These are phyloP conservation scores for Soucietia sequanensis DNA, from an alignment of 805 yeast species.

Conservation along the genomic window DNA sequence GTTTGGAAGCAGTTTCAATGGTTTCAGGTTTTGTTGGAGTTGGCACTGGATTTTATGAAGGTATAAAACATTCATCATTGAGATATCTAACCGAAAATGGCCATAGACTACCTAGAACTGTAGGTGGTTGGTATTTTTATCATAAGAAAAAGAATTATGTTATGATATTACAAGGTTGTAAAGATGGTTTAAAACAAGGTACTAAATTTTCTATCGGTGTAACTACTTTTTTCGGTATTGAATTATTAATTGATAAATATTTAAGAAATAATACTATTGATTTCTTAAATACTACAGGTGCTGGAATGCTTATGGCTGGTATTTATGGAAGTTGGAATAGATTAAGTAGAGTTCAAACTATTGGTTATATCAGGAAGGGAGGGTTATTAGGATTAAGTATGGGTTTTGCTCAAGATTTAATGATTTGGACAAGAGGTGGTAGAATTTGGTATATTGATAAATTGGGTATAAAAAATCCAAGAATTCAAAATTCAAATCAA, in stretches of 20 bases:
- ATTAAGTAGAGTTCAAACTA: conserved; percentile 43
- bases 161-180: conserved; percentile 56
- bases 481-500: background rate
- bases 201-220: conserved; percentile 40
- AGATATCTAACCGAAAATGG: conserved; percentile 76
- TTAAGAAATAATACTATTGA: conserved; percentile 51
- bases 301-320: conserved; percentile 53
- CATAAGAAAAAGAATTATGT: conserved; percentile 82
- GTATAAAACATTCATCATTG: conserved; percentile 54
- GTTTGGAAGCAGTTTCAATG: conserved; percentile 42
- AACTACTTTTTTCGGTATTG: conserved; percentile 55
- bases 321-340: conserved; percentile 46
- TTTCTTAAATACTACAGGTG: conserved; percentile 58
- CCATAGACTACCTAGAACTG: conserved; percentile 72
- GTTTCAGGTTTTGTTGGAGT: conserved; percentile 44
- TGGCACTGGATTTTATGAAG: conserved; percentile 57
- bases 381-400: conserved; percentile 54
- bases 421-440: conserved; percentile 59
- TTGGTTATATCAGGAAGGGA: conserved; percentile 49
- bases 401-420: conserved; percentile 67
- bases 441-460: conserved; percentile 60
- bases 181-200: conserved; percentile 43
- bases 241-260: conserved; percentile 55
- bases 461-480: conserved; percentile 19
- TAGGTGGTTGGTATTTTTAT: conserved; percentile 86